Evolutionary conservation across 176 grass and related monocot species (phyloP), one percentile per base, ranked within the genome.

Genomic region (Triticum monococcum): DNA sequence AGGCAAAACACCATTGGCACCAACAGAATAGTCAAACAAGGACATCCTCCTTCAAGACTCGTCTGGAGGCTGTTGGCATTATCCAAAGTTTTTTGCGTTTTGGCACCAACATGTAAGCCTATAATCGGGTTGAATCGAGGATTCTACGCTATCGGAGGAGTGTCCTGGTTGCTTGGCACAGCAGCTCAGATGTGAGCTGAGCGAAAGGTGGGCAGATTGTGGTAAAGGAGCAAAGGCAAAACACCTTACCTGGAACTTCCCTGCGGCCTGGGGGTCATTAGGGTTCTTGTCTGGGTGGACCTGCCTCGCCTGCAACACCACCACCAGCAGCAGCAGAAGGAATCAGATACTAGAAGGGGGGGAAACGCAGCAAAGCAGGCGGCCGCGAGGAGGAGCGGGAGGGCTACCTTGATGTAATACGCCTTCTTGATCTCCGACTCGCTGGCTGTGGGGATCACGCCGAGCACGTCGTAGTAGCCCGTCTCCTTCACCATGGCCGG

Each of bases 371-470:
- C 22, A 11, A 54, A 75, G 17, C 75, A 35, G 37, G 69, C 20
- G 9, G 81, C 22, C 48, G 25, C 13, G 30, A 59, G 22, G 60
- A 74, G 78, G 36, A 74, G 25, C 66, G 43, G 12, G 68, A 8
- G 10, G 38, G 13, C 28, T 86, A 96, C 97, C 97, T 96, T 98
- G 40, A 92, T 86, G 84, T 98, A 96, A 79, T 96, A 98, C 9
- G 94, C 97, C 75, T 98, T 98, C 90, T 98, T 98, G 86, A 98
- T 98, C 84, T 98, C 93, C 12, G 93, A 87, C 46, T 98, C 96
- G 14, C 90, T 92, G 59, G 96, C 96, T 10, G 86, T 70, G 18
- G 96, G 93, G 70, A 45, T 80, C 14, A 98, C 90, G 26, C 91
- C 96, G 52, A 98, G 79, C 76, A 98, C 96, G 69, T 98, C 96